phyloP scores from a whole-genome alignment of 2,329 filamentous ascomycete genomes.

The Alternaria tenuissima region DNA sequence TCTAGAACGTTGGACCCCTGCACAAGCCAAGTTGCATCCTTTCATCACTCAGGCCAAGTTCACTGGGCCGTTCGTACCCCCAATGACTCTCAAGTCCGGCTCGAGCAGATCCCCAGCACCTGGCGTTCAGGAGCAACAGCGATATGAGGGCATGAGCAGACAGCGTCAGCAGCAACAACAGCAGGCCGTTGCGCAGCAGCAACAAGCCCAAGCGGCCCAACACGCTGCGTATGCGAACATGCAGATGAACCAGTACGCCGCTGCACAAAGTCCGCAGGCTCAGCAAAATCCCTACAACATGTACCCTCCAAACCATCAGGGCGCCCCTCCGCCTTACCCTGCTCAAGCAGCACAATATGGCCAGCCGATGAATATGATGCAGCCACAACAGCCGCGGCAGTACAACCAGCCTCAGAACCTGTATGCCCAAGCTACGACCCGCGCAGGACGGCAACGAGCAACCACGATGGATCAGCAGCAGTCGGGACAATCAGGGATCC shows the following conservation, averaged over 20 bases:
- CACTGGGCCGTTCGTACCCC: conserved; percentile 93
- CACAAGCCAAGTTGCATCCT: conserved; percentile 95
- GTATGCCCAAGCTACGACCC: conserved; percentile 77
- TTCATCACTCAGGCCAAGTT: conserved; percentile 99
- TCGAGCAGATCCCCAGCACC: conserved; percentile 88
- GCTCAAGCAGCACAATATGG: conserved; percentile 66
- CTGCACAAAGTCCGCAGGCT: conserved; percentile 53
- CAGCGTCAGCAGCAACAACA: conserved; percentile 74
- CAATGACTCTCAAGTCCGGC: conserved; percentile 93
- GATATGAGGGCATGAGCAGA: conserved; percentile 92
- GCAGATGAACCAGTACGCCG: conserved; percentile 65
- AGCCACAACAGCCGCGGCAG: conserved; percentile 47
- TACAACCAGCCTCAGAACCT: conserved; percentile 72
- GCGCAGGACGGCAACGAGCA: conserved; percentile 83
- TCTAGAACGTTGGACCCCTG: conserved; percentile 94
- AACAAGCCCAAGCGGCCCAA: conserved; percentile 62
- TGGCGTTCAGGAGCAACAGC: conserved; percentile 93
- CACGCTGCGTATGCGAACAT: conserved; percentile 72
- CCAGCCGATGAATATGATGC: conserved; percentile 65
- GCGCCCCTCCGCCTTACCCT: conserved; percentile 80
- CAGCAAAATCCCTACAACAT: conserved; percentile 79
- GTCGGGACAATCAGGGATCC: conserved; percentile 89
- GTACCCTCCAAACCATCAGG: conserved; percentile 73
- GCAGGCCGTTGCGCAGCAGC: conserved; percentile 64
- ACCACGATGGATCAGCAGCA: conserved; percentile 97